Base-by-base conservation (phyloP, 768 basidiomycete species). In the Boletus huronensis region DNA sequence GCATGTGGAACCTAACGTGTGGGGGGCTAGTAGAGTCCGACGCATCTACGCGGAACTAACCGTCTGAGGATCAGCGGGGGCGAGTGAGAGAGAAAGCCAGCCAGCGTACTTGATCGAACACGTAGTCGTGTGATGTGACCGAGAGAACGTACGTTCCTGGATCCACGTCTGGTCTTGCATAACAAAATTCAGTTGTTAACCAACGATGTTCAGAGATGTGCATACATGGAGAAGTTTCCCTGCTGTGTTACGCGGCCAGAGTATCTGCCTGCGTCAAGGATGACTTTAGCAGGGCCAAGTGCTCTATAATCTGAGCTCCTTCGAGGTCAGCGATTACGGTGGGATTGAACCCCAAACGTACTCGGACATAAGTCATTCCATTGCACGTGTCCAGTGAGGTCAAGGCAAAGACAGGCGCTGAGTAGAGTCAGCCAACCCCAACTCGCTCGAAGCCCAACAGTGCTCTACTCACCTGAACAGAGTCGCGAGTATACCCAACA, bases 291-390 rank as follows among this genome's bases (percentile, higher is more conserved):
- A 19, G 78, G 73, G 28, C 85, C 84, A 8, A 90, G 75, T 2
- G 72, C 60, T 29, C 55, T 54, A 48, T 69, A 64, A 52, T 66
- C 74, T 75, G 52, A 65, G 65, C 66, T 34, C 35, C 47, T 48
- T n/a, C 8, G 26, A 41, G 28, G 63, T 56, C 34, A 58, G 39
- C 39, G 35, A 38, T 49, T 17, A 46, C 61, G 38, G 35, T 60
- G 65, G 49, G 14, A 25, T 35, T 3, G 50, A 36, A 31, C 54
- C 23, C 29, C 36, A 38, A 28, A 57, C 69, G 59, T 50, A 89
- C 89, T 74, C 40, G 77, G 74, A 73, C 88, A 90, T 8, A 83
- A 58, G n/a, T 82, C 80, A 68, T 87, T 90, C 86, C 87, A 90
- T 43, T 79, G 74, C 11, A 92, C 71, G 46, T 75, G 77, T 59